Conservation (phyloP, 2,329 filamentous ascomycete genomes). For the Apiospora phragmitis region DNA sequence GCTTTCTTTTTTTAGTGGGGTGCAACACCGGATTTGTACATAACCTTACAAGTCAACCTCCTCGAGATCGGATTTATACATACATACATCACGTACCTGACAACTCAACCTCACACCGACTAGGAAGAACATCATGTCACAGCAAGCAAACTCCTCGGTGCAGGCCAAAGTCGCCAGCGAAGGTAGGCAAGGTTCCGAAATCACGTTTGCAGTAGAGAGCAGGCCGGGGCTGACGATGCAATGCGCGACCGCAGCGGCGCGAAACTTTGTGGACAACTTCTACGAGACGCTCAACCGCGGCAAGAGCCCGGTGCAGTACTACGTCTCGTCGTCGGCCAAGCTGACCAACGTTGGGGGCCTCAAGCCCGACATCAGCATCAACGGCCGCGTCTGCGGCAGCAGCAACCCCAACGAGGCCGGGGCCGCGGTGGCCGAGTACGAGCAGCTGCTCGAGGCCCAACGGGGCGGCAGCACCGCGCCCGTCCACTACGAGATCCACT, state of each 20-base stretch:
- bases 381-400: constrained; percentile 64
- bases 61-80: background rate
- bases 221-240: background rate
- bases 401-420: no score
- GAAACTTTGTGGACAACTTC: constrained; percentile 71
- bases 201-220: background rate
- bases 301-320: constrained; percentile 65
- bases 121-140: constrained; percentile 19
- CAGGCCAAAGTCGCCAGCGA: constrained; percentile 36
- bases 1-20: background rate
- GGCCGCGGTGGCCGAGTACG: constrained; percentile 64
- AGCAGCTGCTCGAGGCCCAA: constrained; percentile 68
- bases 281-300: constrained; percentile 72
- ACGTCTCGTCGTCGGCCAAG: constrained; percentile 59
- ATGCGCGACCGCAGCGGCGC: constrained; percentile 55
- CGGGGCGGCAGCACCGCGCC: no score
- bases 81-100: background rate
- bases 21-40: background rate
- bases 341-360: constrained; percentile 48
- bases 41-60: background rate
- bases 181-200: constrained; percentile 25
- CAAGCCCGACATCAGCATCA: constrained; percentile 73
- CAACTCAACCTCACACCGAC: background rate
- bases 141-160: constrained; percentile 23
- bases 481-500: constrained; percentile 67